Percentiles rank a stretch among this genome's conserved stretches.
Conservation (phyloP, 768 basidiomycete species). For the Ramaria sp. region DNA sequence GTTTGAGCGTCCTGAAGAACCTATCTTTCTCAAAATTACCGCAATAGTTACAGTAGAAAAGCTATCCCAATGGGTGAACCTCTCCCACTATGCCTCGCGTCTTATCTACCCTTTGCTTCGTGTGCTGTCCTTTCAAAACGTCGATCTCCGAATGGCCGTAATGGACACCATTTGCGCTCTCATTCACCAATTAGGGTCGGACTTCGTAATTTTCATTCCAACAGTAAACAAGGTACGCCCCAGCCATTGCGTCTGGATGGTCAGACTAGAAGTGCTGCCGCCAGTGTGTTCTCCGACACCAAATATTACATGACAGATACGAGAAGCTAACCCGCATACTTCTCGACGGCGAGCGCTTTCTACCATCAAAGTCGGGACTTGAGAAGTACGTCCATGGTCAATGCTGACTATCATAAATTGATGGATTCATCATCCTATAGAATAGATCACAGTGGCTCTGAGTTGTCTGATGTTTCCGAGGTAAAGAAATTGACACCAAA, state of each 20-base stretch:
- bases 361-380: slow-evolving; percentile 18
- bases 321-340: slow-evolving; percentile 83
- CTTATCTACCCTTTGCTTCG: slow-evolving; percentile 94
- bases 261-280: background rate
- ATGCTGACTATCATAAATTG: background rate
- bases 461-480: slow-evolving; percentile 67
- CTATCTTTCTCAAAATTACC: slow-evolving; percentile 65
- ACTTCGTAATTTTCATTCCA: slow-evolving; percentile 96
- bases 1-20: slow-evolving; percentile 73
- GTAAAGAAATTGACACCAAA: slow-evolving; percentile 87
- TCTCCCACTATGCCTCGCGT: slow-evolving; percentile 93
- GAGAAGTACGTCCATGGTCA: slow-evolving; percentile 9
- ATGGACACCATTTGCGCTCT: slow-evolving; percentile 92
- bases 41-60: slow-evolving; percentile 89
- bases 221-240: slow-evolving; percentile 82
- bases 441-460: slow-evolving; percentile 27
- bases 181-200: slow-evolving; percentile 86
- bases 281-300: slow-evolving; percentile 66
- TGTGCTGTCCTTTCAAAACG: slow-evolving; percentile 61
- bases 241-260: background rate
- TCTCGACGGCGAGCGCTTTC: slow-evolving; percentile 83
- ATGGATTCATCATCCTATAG: background rate
- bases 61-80: slow-evolving; percentile 86
- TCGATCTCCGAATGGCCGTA: slow-evolving; percentile 74
- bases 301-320: slow-evolving; percentile 72